Base-by-base conservation (phyloP, 805 yeast species). In the Scheffersomyces coipomensis region DNA sequence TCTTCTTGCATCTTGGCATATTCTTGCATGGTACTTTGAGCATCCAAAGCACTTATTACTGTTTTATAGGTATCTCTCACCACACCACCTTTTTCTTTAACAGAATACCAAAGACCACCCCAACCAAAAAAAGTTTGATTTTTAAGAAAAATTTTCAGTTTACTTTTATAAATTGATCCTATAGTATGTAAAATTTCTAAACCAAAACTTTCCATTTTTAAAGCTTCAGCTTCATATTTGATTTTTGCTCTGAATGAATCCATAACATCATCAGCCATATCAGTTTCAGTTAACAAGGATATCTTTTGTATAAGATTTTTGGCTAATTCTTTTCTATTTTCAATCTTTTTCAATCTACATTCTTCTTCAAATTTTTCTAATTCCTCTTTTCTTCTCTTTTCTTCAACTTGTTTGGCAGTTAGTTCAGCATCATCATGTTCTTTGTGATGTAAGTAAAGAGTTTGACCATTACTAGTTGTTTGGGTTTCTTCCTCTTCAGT, bases 201-300 rank as follows among this genome's bases (percentile, higher is more conserved):
- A n/a, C 95, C 95, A 62, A 86, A 86, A 17, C 91, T 84, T 59
- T 86, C 93, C 79, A 83, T 77, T 51, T 85, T 85, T 47, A 86
- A 68, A 21, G 81, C 69, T 55, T 90, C 93, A 12, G 95, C 96
- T 60, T 93, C 98, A 52, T 83, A 80, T 45, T 72, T 73, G 49
- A 86, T 74, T 57, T 85, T 83, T 40, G 71, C 72, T 43, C 73
- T 65, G 59, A 88, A 91, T 17, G 73, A 61, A 26, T 53, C 56
- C 9, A 61, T 65, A n/a, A 65, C 64, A 44, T 76, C 71, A 9
- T 59, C 68, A 27, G 66, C 62, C 67, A 67, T 67, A 34, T 69
- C 73, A 2, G 76, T 62, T 43, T 67, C 73, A 1, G 73, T 66
- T 29, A 58, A 67, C 16, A 71, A 62, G 13, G 78, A 62, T 22